Evolutionary conservation across 441 rosid species (phyloP), one percentile per base, ranked within the genome.

Genomic region (Adansonia rubrostipa): DNA sequence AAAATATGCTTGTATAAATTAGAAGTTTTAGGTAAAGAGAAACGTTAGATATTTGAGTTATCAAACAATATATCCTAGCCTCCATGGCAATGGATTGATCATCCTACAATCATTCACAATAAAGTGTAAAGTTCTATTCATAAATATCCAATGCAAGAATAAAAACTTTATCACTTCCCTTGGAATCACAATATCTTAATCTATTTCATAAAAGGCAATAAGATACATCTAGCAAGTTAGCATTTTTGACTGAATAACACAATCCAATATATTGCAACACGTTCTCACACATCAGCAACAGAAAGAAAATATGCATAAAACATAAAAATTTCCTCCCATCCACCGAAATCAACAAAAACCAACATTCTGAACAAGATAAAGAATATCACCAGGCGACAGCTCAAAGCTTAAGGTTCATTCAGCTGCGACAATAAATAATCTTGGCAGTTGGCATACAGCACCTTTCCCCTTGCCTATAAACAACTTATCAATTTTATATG

Each of bases 51-150:
- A 13, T 70, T 48, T 20, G 60, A 70, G 60, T 50, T 24, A 24
- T 24, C 74, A 50, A 42, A 64, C 7, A 42, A 9, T 17, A 51
- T 19, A 53, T 9, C 28, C 10, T 54, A 53, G 48, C 63, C 63
- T 54, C 48, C 62, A 33, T 33, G 28, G 48, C 33, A 54, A 71
- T n/a, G 24, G 63, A 71, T 54, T 33, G 13, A 54, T 53, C 75
- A 71, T 57, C 75, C 24, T 33, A 71, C 9, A 71, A 71, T 53
- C 62, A 70, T 54, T 71, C 48, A 56, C 48, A 42, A 17, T 19
- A 71, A 24, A 17, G 28, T 33, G 47, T 9, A 53, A 71, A 70
- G 45, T 50, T 70, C 6, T 56, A 28, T 24, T 28, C 45, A 14
- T 9, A 50, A 47, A 69, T 20, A 10, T 69, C n/a, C 73, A 69